Conservation (phyloP, 2,329 filamentous ascomycete species). For the Alternaria infectoria region DNA sequence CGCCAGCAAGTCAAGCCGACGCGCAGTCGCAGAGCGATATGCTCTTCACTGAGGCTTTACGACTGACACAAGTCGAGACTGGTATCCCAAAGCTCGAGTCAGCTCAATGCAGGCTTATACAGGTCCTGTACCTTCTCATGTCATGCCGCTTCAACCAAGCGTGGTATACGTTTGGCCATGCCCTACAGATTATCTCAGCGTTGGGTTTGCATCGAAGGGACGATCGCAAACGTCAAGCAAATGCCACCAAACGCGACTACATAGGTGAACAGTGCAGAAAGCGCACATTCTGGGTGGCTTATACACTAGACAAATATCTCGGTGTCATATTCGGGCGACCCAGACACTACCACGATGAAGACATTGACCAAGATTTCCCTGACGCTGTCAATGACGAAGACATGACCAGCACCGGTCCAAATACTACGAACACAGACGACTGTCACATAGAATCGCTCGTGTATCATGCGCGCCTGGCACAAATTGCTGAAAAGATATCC, state of each 20-base stretch:
- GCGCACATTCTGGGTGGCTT: conserved; percentile 67
- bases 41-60: conserved; percentile 49
- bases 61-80: conserved; percentile 54
- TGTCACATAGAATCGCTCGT: conserved; percentile 59
- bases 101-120: conserved; percentile 62
- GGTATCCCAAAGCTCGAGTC: conserved; percentile 61
- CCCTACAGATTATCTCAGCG: conserved; percentile 58
- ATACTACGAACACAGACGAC: conserved; percentile 42
- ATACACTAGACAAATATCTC: conserved; percentile 67
- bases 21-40: conserved; percentile 43
- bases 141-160: conserved; percentile 65
- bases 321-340: conserved; percentile 26
- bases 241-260: conserved; percentile 44
- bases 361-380: conserved; percentile 67
- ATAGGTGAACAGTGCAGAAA: conserved; percentile 60
- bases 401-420: conserved; percentile 55
- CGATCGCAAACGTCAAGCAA: conserved; percentile 33
- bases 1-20: conserved; percentile 34
- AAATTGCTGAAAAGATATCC: conserved; percentile 40
- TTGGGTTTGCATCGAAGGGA: conserved; percentile 51
- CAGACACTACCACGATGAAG: conserved; percentile 58
- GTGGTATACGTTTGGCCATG: conserved; percentile 65
- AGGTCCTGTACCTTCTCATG: conserved; percentile 63
- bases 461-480: conserved; percentile 53
- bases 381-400: conserved; percentile 63